Conservation (phyloP, 768 basidiomycete species). For the Termitomyces sp. region DNA sequence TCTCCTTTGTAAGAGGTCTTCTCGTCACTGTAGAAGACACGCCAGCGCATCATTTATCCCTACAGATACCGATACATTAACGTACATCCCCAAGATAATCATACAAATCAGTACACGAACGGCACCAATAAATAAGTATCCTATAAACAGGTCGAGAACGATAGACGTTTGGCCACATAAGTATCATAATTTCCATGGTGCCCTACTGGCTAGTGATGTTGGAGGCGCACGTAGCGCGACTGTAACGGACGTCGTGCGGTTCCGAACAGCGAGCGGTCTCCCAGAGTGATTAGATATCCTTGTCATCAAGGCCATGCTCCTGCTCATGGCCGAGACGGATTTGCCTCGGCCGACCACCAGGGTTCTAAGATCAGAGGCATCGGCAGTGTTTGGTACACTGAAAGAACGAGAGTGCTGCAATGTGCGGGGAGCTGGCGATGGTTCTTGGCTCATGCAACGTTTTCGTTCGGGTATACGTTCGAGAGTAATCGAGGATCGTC, state of each 20-base stretch:
- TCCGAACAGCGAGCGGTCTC: constrained; percentile 10
- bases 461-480: constrained; percentile 1
- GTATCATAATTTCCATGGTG: constrained; percentile 16
- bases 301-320: background rate
- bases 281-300: constrained; percentile 13
- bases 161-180: background rate
- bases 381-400: background rate
- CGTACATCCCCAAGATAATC: background rate
- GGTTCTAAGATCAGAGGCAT: background rate
- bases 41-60: background rate
- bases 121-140: background rate
- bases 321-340: background rate
- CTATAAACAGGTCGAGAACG: background rate
- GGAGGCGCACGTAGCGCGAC: background rate
- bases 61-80: background rate
- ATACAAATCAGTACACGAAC: background rate
- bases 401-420: background rate
- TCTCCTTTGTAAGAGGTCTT: no score
- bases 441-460: constrained; percentile 1
- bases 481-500: background rate
- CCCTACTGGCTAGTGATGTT: constrained; percentile 2
- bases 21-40: no score
- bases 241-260: constrained; percentile 11
- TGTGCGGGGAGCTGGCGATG: background rate
- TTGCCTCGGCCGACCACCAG: constrained; percentile 1